Base-by-base conservation (phyloP, 2,329 filamentous ascomycete genomes). In the Sphaerostilbella broomeana region DNA sequence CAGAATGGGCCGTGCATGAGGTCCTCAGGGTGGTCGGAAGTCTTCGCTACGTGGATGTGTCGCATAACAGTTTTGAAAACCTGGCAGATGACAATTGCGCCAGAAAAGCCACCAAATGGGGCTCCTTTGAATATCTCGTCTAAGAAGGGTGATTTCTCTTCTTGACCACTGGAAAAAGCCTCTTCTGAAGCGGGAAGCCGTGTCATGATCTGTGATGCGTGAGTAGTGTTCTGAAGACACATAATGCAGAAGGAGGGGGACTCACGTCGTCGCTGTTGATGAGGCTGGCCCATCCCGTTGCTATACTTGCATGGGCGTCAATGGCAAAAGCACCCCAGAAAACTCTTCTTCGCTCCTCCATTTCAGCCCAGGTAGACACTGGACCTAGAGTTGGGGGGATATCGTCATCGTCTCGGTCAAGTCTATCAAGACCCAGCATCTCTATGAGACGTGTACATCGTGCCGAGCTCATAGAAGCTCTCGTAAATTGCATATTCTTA, bases 321-420 rank as follows among this genome's bases (percentile, higher is more conserved):
- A 85, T 73, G 49, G 81, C 84, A 53, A 90, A 95, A 1, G 80
- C 74, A 48, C 81, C 77, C 90, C 90, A 95, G 51, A 95, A 94
- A 0, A 84, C 81, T 48, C 90, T 73, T 42, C 90, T 74, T 36
- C 89, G 73, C 60, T 97, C 89, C 43, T 74, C 70, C 15, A 69
- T 47, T 45, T 95, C 90, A 1, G 77, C 79, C 86, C 86, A 94
- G 53, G 87, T 85, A 50, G 74, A 76, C 0, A 87, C 72, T 2
- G 86, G 81, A 4, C 77, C 69, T 6, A 95, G 56, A 29, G 81
- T 83, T 39, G 87, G 84, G 47, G 89, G 85, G 27, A 86, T 74
- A 40, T 83, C 78, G 10, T 79, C 57, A 1, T 72, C 72, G 1
- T 66, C 61, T 5, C 77, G 78, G 56, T 94, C 87, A 25, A 94